A percentile compares a stretch with the other conserved stretches of the same genome.
phyloP scores from a whole-genome alignment of 2,329 filamentous ascomycete species.

The Paradendryphiella salina region DNA sequence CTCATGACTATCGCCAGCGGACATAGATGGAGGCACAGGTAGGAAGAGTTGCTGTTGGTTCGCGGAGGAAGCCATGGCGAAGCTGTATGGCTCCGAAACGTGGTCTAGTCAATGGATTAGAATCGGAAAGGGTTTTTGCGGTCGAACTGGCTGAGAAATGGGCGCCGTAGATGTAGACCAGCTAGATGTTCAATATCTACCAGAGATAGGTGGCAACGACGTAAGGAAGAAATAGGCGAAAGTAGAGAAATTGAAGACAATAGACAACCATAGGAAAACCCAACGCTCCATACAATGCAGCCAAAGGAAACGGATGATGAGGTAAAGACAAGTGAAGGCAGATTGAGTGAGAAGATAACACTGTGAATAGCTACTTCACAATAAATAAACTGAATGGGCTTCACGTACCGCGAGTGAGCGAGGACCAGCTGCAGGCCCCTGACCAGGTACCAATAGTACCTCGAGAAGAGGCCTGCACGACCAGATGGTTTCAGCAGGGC shows the following conservation, averaged over 20 bases:
- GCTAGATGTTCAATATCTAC: conserved; percentile 33
- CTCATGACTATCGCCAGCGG: conserved; percentile 62
- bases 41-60: conserved; percentile 59
- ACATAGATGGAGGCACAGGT: conserved; percentile 61
- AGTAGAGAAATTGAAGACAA: conserved; percentile 10
- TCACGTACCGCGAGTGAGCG: conserved; percentile 48
- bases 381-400: conserved; percentile 33
- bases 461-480: conserved; percentile 45
- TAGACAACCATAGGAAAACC: conserved; percentile 30
- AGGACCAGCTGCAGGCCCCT: conserved; percentile 44
- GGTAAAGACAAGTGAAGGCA: conserved; percentile 24
- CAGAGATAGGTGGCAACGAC: conserved; percentile 30
- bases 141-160: conserved; percentile 2
- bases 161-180: conserved; percentile 21
- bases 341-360: conserved; percentile 14
- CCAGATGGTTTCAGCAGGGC: conserved; percentile 48
- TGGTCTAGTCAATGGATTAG: conserved; percentile 43
- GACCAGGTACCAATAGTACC: conserved; percentile 45
- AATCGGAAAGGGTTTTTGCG: conserved; percentile 10
- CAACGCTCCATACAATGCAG: conserved; percentile 46
- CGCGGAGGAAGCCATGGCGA: conserved; percentile 54
- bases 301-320: conserved; percentile 35
- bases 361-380: conserved; percentile 36
- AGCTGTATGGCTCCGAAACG: conserved; percentile 34
- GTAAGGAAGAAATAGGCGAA: conserved; percentile 27